Conservation (phyloP, 768 basidiomycete genomes). For the Phylloporus arenicola region DNA sequence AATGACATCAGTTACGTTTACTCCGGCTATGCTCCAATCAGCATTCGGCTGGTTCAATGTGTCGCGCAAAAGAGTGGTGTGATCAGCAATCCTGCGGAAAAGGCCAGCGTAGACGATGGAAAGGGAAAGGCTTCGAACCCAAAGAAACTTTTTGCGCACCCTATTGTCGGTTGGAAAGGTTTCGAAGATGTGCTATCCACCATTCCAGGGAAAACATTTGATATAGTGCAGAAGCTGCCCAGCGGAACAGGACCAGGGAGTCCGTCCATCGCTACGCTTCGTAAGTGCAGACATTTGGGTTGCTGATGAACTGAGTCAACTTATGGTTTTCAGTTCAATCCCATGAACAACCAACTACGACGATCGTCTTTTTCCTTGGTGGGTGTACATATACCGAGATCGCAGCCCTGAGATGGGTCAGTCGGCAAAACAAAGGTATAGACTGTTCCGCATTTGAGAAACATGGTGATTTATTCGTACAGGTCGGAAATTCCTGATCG, state of each 20-base stretch:
- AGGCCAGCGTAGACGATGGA: constrained; percentile 38
- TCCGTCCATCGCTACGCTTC: constrained; percentile 26
- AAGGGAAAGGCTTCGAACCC: constrained; percentile 34
- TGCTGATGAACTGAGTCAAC: background rate
- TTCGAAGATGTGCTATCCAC: constrained; percentile 84
- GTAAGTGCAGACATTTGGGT: constrained; percentile 27
- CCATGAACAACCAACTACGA: constrained; percentile 66
- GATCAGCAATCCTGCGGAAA: constrained; percentile 69
- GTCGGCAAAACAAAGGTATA: constrained; percentile 75
- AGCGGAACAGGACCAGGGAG: constrained; percentile 25
- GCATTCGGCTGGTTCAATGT: constrained; percentile 87
- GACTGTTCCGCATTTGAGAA: constrained; percentile 2
- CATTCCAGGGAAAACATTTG: constrained; percentile 84
- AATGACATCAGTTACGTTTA: constrained; percentile 96
- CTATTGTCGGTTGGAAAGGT: constrained; percentile 94
- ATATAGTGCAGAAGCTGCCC: constrained; percentile 52
- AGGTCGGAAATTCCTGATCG: constrained; percentile 87
- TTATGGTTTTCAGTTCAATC: constrained; percentile 35
- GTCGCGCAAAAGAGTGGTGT: constrained; percentile 88
- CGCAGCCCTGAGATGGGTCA: constrained; percentile 89
- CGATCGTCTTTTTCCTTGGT: constrained; percentile 93
- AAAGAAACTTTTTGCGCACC: constrained; percentile 74
- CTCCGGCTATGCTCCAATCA: constrained; percentile 94
- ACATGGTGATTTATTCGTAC: constrained; percentile 12
- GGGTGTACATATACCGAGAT: constrained; percentile 98